phyloP scores from a whole-genome alignment of 108 stramenopile genomes.

The Skeletonema potamos region DNA sequence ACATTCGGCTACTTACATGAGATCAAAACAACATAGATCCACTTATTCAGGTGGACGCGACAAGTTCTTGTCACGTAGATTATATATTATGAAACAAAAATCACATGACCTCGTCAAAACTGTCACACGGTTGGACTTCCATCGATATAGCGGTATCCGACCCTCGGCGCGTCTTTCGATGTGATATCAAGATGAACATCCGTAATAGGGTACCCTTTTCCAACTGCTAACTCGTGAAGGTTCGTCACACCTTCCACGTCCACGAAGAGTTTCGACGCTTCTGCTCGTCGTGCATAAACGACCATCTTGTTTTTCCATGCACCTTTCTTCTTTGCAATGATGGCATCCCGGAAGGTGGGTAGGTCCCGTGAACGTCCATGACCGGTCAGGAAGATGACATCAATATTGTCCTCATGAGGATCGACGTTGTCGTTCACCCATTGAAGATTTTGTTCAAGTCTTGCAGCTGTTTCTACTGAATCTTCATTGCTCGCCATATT shows the following conservation, averaged over 20 bases:
- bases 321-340: conserved; percentile 9
- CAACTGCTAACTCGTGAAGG: conserved; percentile 30
- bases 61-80: not conserved
- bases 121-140: not conserved
- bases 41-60: not conserved
- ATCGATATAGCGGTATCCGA: not conserved
- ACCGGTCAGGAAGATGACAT: conserved; percentile 31
- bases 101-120: not conserved
- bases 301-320: conserved; percentile 30
- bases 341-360: conserved; percentile 13
- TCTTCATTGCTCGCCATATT: conserved; percentile 43
- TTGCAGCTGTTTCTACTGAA: conserved; percentile 1
- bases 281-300: conserved; percentile 27
- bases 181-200: conserved; percentile 9
- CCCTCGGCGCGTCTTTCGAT: not conserved
- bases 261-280: not conserved
- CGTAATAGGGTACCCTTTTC: conserved; percentile 26
- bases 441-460: conserved; percentile 17
- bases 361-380: conserved; percentile 11
- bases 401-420: conserved; percentile 2
- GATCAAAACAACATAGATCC: not conserved
- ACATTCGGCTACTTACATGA: not conserved
- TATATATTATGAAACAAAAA: not conserved
- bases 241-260: conserved; percentile 9
- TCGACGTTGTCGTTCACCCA: conserved; percentile 27